Base-by-base conservation (phyloP, 768 basidiomycete genomes). In the Podaxis rugospora region DNA sequence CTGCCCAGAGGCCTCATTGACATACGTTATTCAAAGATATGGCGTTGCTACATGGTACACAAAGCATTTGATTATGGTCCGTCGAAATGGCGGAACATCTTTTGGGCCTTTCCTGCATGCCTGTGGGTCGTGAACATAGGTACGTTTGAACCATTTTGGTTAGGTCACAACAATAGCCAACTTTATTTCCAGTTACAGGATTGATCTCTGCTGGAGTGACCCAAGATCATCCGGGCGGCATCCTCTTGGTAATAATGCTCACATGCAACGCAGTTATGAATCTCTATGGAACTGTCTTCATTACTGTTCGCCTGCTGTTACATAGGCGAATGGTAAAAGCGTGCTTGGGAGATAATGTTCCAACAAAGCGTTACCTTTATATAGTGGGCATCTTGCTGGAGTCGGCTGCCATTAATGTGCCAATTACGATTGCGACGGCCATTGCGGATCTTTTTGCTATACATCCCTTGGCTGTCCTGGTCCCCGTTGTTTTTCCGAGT, bases 21-120 rank as follows among this genome's bases (percentile, higher is more conserved):
- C 7, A 4, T 5, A 11, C 11, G 4, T 2, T 21, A 10, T 27
- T 49, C 18, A 1, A 4, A 57, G 55, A 44, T 49, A 37, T 57
- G 55, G 55, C 42, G 42, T n/a, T 57, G 55, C 25, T 57, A 35
- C 32, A 57, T 57, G 44, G 55, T 57, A 11, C 55, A 57, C 4
- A 46, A 27, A 2, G 46, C 44, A 3, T 18, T 57, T 3, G 55
- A 27, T 32, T 47, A 11, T 11, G 6, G 13, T 13, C 11, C 32
- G 3, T 7, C 55, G 11, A 10, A 47, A 18, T 49, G 42, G 32
- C 14, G 39, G 6, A 49, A 10, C 11, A 11, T 57, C 2, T 47
- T 47, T 5, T 57, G 44, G 55, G 7, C n/a, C 3, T 10, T 57
- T 21, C 32, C 44, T 3, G 18, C 14, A 5, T 47, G 44, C 5